A percentile compares a stretch with the other conserved stretches of the same genome.
phyloP scores from a whole-genome alignment of 75 land plant species.

The Isoetes taiwanensis region DNA sequence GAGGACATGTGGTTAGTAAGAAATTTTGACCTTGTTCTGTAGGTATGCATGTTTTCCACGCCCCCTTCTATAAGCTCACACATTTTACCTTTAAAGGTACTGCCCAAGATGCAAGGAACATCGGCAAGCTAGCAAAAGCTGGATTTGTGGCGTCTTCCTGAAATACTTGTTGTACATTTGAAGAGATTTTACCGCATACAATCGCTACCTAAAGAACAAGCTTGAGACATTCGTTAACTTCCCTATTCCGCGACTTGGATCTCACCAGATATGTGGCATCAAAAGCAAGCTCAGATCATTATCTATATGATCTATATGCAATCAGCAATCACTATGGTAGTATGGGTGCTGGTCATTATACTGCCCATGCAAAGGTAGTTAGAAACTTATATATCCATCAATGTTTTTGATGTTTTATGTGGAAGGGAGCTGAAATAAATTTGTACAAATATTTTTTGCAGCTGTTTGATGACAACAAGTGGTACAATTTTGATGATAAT shows the following conservation, averaged over 20 bases:
- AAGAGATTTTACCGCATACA: constrained; percentile 84
- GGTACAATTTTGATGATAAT: constrained; percentile 72
- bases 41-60: background rate
- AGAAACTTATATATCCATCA: no score
- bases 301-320: constrained; percentile 57
- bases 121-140: constrained; percentile 77
- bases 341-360: constrained; percentile 89
- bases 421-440: no score
- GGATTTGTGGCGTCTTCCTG: constrained; percentile 85
- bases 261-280: constrained; percentile 33
- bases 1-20: constrained; percentile 84
- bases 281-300: constrained; percentile 14
- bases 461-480: constrained; percentile 35
- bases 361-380: constrained; percentile 69
- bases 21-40: background rate
- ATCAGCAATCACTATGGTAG: constrained; percentile 82
- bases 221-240: constrained; percentile 71
- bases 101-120: constrained; percentile 76
- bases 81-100: no score
- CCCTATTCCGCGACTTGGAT: constrained; percentile 55
- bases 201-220: constrained; percentile 58
- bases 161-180: constrained; percentile 73
- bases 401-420: no score
- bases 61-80: background rate
- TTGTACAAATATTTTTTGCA: no score